Conservation (phyloP, 2,329 filamentous ascomycete genomes). For the Pyricularia pennisetigena region DNA sequence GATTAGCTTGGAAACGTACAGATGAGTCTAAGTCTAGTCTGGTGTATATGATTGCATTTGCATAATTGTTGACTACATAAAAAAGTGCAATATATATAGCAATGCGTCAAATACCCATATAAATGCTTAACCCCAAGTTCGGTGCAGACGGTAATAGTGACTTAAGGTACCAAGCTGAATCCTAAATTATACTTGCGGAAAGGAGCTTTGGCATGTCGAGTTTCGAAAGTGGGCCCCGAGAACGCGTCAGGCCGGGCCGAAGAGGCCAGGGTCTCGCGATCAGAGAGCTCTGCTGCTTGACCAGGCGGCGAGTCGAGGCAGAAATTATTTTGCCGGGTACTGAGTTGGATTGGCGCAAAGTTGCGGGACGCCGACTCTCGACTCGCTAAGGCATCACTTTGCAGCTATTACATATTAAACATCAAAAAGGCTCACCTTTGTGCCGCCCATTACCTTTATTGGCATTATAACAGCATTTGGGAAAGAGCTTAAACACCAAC, state of each 20-base stretch:
- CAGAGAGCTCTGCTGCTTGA: neutral
- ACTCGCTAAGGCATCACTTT: neutral
- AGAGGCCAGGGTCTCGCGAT: neutral
- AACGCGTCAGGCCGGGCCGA: neutral
- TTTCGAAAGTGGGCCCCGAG: neutral
- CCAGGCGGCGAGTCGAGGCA: conserved; percentile 3
- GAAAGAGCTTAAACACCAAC: neutral
- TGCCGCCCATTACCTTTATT: neutral
- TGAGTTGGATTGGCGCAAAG: neutral
- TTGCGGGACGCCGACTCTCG: neutral
- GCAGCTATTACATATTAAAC: neutral
- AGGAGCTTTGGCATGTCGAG: neutral
- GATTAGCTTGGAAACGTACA: neutral
- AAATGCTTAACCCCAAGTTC: neutral
- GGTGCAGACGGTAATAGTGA: neutral
- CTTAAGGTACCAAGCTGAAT: neutral
- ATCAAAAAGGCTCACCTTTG: neutral
- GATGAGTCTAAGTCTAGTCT: neutral
- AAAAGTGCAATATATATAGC: neutral
- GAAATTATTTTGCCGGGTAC: conserved; percentile 4
- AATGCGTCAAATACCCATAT: neutral
- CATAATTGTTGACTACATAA: neutral
- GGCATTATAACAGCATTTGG: neutral
- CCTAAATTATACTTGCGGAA: neutral
- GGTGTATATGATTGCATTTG: neutral